Evolutionary conservation across 2,329 filamentous ascomycete species (phyloP), one percentile per base, ranked within the genome.

Genomic region (Colletotrichum higginsianum): DNA sequence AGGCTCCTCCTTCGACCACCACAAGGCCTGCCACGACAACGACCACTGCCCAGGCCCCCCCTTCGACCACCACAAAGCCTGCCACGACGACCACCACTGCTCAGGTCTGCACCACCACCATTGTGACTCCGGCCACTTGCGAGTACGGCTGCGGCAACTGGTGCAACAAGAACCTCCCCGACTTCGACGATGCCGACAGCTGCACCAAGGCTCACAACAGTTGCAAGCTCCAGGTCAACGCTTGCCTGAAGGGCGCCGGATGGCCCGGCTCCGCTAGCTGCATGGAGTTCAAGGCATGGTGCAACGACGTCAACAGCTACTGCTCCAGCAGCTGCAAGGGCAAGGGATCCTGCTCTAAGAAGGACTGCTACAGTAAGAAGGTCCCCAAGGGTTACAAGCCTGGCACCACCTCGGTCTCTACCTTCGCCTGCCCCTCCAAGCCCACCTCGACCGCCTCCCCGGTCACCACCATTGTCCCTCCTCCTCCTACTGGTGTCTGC

Each of bases 81-180:
- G 70, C 26, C 46, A 76, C 74, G 47, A 77, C 75, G 38, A 83
- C 80, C 26, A 82, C 82, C 18, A 79, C 77, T 38, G 78, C 79
- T 49, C 76, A 82, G n/a, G 77, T 86, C 63, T 89, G 87, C 79
- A 87, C 84, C 12, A 79, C 83, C 58, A 88, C 85, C 30, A 78
- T 80, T 30, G 81, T 83, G 13, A 77, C 83, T 30, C 84, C 86
- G 12, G 79, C 85, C 58, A 81, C 79, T 40, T 89, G 87, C 78
- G 87, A 89, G 77, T 89, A 87, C 79, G 81, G 84, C 74, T 86
- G 85, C 74, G 88, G 88, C 58, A 84, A 82, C 72, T 90, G 87
- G 87, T 89, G 86, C 76, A 84, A 83, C 47, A 82, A 81, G 56
- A 82, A 86, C 16, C 77, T 89, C 15, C 87, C 87, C 30, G 79